Evolutionary conservation across 1,284 basidiomycete genomes (phyloP), one percentile per base, ranked within the genome.

Genomic region (Lentinus polychrous): DNA sequence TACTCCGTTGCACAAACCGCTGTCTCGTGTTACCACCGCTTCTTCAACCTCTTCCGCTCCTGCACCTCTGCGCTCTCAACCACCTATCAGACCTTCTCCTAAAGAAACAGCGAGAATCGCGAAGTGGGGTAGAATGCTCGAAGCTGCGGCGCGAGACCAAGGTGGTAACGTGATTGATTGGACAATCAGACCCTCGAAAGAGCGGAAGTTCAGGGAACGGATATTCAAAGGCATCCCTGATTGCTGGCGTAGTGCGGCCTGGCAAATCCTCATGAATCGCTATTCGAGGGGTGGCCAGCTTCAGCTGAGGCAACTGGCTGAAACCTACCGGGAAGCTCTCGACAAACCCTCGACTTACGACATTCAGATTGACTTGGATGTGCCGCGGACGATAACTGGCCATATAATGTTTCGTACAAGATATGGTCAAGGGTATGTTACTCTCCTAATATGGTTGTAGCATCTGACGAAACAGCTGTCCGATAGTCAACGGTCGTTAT

Each of bases 331-430:
- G 22, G 75, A 81, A 37, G 74, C 74, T 8, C 65, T 93, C 51
- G 88, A 92, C 42, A 79, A 78, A 53, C 86, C 93, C 10, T 94
- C 90, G 41, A 76, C 74, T 6, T 94, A 92, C 65, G 96, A 99
- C 62, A 85, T 98, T 20, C 96, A 99, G 71, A 99, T 99, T 59
- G 96, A 99, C 69, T 74, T 99, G 56, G 96, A 99, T 61, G 94
- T 99, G 0, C 96, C 96, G 3, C 73, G 96, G 58, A 99, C 96
- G 8, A 97, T 98, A 55, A 90, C 85, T 52, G 94, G 94, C 0
- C 94, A 99, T 68, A 78, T 95, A 47, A 79, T 94, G 70, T 99
- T 99, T 64, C 82, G 86, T 58, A 99, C 96, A 42, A 78, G 96
- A 48, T 99, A 99, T 67, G 96, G 96, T 41, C 81, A 87, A 53